These are phyloP conservation scores for Silene noctiflora DNA, from an alignment of 179 eudicot species.

Conservation along the genomic window DNA sequence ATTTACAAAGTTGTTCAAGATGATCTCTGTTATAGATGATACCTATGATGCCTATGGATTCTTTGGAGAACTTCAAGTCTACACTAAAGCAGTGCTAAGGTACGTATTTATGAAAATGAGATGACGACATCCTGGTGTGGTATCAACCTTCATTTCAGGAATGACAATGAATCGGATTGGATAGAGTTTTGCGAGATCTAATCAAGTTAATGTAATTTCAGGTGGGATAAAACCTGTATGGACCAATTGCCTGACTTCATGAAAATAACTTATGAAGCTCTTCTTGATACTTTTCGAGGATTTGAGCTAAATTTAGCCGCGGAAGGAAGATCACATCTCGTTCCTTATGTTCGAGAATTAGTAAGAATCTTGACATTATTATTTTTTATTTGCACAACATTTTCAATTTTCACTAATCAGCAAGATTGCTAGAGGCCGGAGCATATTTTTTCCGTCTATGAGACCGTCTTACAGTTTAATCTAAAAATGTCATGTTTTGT, in stretches of 20 bases:
- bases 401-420: no score
- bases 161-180: no score
- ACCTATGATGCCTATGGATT: conserved; percentile 40
- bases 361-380: conserved; percentile 20
- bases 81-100: conserved; percentile 40
- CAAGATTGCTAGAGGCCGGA: no score
- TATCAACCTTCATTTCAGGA: no score
- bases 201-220: neutral
- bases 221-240: conserved; percentile 39
- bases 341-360: conserved; percentile 24
- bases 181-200: no score
- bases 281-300: conserved; percentile 26
- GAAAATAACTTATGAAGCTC: conserved; percentile 25
- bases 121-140: no score
- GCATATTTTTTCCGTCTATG: no score
- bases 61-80: conserved; percentile 39
- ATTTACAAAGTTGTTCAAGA: conserved; percentile 21
- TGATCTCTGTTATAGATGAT: conserved; percentile 27
- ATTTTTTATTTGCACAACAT: no score
- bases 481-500: no score
- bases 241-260: conserved; percentile 42
- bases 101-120: no score
- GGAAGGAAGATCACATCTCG: conserved; percentile 31
- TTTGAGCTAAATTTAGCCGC: conserved; percentile 23
- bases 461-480: no score